Evolutionary conservation across 2,329 filamentous ascomycete genomes (phyloP), one percentile per base, ranked within the genome.

Genomic region (Paramyrothecium sp.): DNA sequence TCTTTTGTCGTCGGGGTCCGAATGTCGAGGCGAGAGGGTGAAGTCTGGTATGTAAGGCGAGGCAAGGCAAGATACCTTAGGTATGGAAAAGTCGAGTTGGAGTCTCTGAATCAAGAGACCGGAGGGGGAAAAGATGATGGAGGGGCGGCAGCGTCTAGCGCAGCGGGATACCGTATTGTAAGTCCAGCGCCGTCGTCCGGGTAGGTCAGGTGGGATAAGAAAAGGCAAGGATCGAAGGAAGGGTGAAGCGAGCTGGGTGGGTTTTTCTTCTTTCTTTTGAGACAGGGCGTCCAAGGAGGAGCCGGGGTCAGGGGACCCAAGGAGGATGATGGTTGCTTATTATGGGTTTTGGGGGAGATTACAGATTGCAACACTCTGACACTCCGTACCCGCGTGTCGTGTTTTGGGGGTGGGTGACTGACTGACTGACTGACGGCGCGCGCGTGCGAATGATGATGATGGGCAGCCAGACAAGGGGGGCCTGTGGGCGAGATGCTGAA

Each of bases 121-220:
- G 16, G 33, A 38, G 33, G 33, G 33, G 33, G 33, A 8, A 38
- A 16, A 8, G 16, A 38, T 38, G 51, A 53, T 38, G 51, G 49
- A 53, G 51, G 51, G 51, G 51, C 51, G 46, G 17, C 20, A 11
- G 34, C n/a, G n/a, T n/a, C n/a, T n/a, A n/a, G n/a, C n/a, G n/a
- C n/a, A n/a, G n/a, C n/a, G n/a, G n/a, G n/a, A n/a, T n/a, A n/a
- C n/a, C n/a, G n/a, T n/a, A n/a, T n/a, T n/a, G n/a, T n/a, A n/a
- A n/a, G n/a, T n/a, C n/a, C 8, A 23, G 38, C 17, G 33, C 33
- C 8, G 33, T 38, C 16, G 33, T 38, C 16, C 33, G n/a, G 8
- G 33, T 38, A 38, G 21, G 58, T 55, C 54, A 55, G 54, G 54
- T 33, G 54, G 46, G 33, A 38, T 38, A 38, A 38, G 33, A 38